Percentiles rank a stretch among this genome's conserved stretches.
Conservation (phyloP, 78 protist species). For the Blattamonas nauphoetae region DNA sequence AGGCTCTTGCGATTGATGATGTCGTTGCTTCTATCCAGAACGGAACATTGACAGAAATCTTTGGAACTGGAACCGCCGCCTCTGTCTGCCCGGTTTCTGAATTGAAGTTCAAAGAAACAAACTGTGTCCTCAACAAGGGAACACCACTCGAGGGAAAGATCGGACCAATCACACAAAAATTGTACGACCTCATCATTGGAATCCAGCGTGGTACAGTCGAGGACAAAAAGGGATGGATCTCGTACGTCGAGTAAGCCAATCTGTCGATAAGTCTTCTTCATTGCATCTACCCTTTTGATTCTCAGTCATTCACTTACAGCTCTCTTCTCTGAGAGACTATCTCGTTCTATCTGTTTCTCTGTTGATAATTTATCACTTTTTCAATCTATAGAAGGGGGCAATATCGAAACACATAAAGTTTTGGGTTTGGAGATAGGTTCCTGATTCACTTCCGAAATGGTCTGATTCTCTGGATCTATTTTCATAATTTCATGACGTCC, state of each 20-base stretch:
- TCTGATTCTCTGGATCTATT: no score
- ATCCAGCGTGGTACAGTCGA: neutral
- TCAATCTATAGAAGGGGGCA: no score
- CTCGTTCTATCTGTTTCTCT: no score
- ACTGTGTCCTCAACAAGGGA: neutral
- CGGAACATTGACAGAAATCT: conserved; percentile 19
- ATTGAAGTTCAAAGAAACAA: conserved; percentile 1
- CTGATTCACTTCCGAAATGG: no score
- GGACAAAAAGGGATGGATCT: neutral
- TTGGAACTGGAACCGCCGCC: conserved; percentile 50
- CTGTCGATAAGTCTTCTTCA: no score
- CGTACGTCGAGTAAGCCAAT: neutral
- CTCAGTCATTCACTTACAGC: no score
- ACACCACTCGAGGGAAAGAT: neutral
- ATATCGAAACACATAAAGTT: no score
- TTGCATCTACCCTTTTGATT: no score
- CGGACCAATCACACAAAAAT: neutral
- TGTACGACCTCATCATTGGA: conserved; percentile 1
- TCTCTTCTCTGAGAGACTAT: no score
- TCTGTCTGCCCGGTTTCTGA: conserved; percentile 29
- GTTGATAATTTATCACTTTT: no score
- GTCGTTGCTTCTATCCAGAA: neutral
- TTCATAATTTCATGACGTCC: no score
- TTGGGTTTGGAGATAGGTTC: no score
- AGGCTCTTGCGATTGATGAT: neutral